Conservation (phyloP, 805 yeast genomes). For the Ogataea allantospora region DNA sequence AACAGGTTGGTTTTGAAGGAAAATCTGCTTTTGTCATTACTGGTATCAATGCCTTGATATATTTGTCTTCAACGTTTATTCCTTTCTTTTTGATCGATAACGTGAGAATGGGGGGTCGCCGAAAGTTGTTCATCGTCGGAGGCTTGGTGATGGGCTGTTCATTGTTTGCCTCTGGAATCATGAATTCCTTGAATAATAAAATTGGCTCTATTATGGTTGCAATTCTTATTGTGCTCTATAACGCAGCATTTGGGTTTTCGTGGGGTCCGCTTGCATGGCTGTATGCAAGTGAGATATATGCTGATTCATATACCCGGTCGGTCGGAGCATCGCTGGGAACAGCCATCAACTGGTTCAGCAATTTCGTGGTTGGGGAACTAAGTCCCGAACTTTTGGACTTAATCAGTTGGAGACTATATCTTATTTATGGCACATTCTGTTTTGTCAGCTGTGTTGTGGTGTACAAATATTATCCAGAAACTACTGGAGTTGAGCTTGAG, state of each 20-base stretch:
- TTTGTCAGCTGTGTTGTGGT: conserved; percentile 40
- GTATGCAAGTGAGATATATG: conserved; percentile 79
- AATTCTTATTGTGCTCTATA: conserved; percentile 67
- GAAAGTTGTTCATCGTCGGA: conserved; percentile 73
- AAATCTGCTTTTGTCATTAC: conserved; percentile 83
- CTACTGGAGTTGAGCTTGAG: conserved; percentile 51
- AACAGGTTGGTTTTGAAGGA: conserved; percentile 88
- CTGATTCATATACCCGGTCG: conserved; percentile 68
- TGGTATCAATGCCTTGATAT: conserved; percentile 66
- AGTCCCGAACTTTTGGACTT: conserved; percentile 77
- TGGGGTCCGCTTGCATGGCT: conserved; percentile 95
- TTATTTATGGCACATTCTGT: conserved; percentile 77
- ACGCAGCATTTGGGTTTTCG: conserved; percentile 80
- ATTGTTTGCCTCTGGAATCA: conserved; percentile 59
- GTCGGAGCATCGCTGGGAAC: conserved; percentile 87
- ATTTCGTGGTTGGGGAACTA: conserved; percentile 88
- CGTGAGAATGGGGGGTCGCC: conserved; percentile 65
- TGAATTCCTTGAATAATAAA: conserved; percentile 47
- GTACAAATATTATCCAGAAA: conserved; percentile 50
- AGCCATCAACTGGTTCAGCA: conserved; percentile 87
- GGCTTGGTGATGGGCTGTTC: conserved; percentile 72
- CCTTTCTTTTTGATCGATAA: conserved; percentile 85
- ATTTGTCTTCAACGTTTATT: conserved; percentile 66
- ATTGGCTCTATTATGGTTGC: conserved; percentile 72
- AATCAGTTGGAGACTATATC: conserved; percentile 75